Base-by-base conservation (phyloP, 495 filamentous ascomycete genomes). In the Staphylotrichum longicolle region DNA sequence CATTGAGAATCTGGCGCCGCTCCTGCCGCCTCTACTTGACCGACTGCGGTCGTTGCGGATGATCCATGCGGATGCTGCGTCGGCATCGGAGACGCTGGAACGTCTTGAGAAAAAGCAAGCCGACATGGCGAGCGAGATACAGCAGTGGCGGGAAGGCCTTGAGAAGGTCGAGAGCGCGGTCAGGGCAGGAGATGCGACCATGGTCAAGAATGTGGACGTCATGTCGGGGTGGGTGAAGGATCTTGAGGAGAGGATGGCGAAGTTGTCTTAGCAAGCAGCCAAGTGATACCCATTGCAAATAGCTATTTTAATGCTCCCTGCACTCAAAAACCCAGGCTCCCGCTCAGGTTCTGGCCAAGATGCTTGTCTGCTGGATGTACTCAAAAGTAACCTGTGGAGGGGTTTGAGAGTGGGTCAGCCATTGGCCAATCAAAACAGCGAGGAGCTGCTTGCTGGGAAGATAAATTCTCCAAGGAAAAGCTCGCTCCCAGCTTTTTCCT, bases 191-290 rank as follows among this genome's bases (percentile, higher is more conserved):
- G 86, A 90, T 69, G 78, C 79, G 30, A 80, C 84, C n/a, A 84
- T 93, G 74, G 82, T 81, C 63, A 81, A 78, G 37, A 98, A 98
- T 72, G 86, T 91, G 69, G 85, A 86, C 54, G 81, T 88, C 15
- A 86, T 98, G 42, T 88, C 92, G 63, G 85, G 83, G 47, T 96
- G 93, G 93, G 91, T 98, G 14, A 89, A 87, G 72, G 90, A 89
- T 44, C 72, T 98, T 42, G 94, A 98, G 77, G 81, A 78, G 61
- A 87, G 87, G 72, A 81, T 96, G 70, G 81, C 78, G 15, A 79
- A 79, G 54, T 70, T 89, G 64, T 70, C 72, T 40, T 77, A 78
- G 51, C 50, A 27, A 40, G 35, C 11, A 58, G 35, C 15, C 46
- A n/a, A 60, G 44, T 67, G 68, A 74, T 74, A 74, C 70, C 70